Evolutionary conservation across 345 rosid species (phyloP), one percentile per base, ranked within the genome.

Genomic region (Arabis alpina): DNA sequence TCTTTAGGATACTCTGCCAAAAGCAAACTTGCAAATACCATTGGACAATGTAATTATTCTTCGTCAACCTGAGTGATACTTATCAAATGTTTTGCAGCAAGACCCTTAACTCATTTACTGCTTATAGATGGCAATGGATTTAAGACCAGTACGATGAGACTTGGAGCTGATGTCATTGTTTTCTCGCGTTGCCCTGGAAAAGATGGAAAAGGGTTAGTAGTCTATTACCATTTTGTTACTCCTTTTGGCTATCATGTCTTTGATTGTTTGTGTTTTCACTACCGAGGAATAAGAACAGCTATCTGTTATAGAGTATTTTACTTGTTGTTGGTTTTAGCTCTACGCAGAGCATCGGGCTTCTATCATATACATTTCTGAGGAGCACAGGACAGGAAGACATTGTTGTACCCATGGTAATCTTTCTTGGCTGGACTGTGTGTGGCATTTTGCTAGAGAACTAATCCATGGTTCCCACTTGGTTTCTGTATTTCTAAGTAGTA

Each of bases 141-240:
- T 73, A 92, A 92, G 87, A 93, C 98, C 10, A 93, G 98, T 78
- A 93, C 98, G 42, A 92, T 93, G 98, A 88, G 98, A 74, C 94
- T 93, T 56, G 98, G 98, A 16, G 97, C 98, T 54, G 98, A 93
- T 91, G 98, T 91, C 51, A 86, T 93, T 49, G 98, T 93, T n/a
- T 93, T 93, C 81, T 85, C 98, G 3, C 87, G 94, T 50, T 87
- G 82, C 73, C 48, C 43, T 50, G 94, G 90, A 49, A 82, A 83
- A 79, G 75, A 82, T 82, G 89, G 88, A 70, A 88, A 77, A 69
- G 74, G 86, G 98, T 91, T 71, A 59, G 78, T 55, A 10, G 23
- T 75, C 47, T 50, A 13, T 28, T 8, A 52, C 40, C 42, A 23
- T 14, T 66, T n/a, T n/a, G n/a, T n/a, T n/a, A n/a, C n/a, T n/a